A percentile compares a stretch with the other conserved stretches of the same genome.
These are phyloP conservation scores for Fagus sylvatica DNA, from an alignment of 306 rosid species.

Conservation along the genomic window DNA sequence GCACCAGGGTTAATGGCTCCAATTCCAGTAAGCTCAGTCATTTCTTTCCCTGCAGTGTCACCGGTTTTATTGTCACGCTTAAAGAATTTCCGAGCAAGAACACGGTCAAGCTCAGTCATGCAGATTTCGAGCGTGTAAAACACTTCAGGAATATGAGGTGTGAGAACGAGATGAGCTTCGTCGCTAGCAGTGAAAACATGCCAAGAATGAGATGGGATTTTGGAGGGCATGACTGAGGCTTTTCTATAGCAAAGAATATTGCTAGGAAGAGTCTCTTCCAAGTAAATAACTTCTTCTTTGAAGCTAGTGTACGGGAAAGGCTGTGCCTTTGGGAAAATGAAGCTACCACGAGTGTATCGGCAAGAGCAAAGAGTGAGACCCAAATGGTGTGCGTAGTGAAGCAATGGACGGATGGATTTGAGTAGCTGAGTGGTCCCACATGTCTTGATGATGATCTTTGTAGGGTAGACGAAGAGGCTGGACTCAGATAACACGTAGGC, in stretches of 20 bases:
- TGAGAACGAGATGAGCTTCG: not conserved
- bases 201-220: conserved; percentile 72
- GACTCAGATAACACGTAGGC: conserved; percentile 92
- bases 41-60: conserved; percentile 74
- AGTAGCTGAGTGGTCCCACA: conserved; percentile 99
- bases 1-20: conserved; percentile 62
- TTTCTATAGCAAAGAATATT: conserved; percentile 50
- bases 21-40: conserved; percentile 77
- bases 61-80: conserved; percentile 56
- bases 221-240: conserved; percentile 84
- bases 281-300: conserved; percentile 68
- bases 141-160: conserved; percentile 25
- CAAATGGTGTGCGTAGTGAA: conserved; percentile 52
- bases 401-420: conserved; percentile 73
- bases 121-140: conserved; percentile 80
- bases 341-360: conserved; percentile 82
- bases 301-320: conserved; percentile 86
- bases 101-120: conserved; percentile 88
- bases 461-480: conserved; percentile 94
- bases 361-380: conserved; percentile 56
- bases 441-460: conserved; percentile 89
- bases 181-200: conserved; percentile 75
- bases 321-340: conserved; percentile 76
- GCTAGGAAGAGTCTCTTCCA: conserved; percentile 58
- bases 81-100: conserved; percentile 68